phyloP scores from a whole-genome alignment of 139 green algal species.

The Haematococcus lacustris region DNA sequence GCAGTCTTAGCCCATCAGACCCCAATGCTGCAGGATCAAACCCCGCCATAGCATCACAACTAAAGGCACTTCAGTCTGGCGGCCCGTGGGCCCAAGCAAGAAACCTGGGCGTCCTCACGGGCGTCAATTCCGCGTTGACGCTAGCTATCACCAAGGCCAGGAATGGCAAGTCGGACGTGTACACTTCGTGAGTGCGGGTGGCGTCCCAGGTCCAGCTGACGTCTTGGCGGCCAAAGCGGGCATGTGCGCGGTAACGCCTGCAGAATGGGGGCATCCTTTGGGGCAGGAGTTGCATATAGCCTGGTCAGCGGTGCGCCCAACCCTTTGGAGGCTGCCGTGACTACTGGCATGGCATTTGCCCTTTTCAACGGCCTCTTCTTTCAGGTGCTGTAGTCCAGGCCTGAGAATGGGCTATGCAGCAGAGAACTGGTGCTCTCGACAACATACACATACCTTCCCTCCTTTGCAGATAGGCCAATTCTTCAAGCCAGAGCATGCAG shows the following conservation, averaged over 20 bases:
- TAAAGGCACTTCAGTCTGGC: conserved; percentile 50
- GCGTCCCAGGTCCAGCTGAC: too few species aligned
- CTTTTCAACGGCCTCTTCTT: conserved; percentile 80
- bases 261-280: conserved; percentile 76
- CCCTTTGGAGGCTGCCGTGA: conserved; percentile 52
- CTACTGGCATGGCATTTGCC: conserved; percentile 62
- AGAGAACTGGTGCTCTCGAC: too few species aligned
- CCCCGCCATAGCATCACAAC: conserved; percentile 27
- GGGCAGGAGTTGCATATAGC: conserved; percentile 67
- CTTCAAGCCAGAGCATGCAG: conserved; percentile 57
- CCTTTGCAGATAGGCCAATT: conserved; percentile 59
- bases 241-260: not conserved
- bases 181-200: conserved; percentile 49
- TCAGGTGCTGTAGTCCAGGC: too few species aligned
- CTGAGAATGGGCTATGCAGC: too few species aligned
- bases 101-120: conserved; percentile 93
- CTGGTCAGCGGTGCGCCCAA: conserved; percentile 57
- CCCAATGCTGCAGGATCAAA: conserved; percentile 15
- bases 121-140: conserved; percentile 71
- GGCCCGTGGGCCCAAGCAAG: conserved; percentile 67
- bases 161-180: conserved; percentile 71
- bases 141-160: conserved; percentile 63
- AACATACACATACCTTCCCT: too few species aligned
- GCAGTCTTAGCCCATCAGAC: conserved; percentile 47
- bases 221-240: too few species aligned